phyloP scores from a whole-genome alignment of 2,329 filamentous ascomycete species.

The Pestalotiopsis fici region DNA sequence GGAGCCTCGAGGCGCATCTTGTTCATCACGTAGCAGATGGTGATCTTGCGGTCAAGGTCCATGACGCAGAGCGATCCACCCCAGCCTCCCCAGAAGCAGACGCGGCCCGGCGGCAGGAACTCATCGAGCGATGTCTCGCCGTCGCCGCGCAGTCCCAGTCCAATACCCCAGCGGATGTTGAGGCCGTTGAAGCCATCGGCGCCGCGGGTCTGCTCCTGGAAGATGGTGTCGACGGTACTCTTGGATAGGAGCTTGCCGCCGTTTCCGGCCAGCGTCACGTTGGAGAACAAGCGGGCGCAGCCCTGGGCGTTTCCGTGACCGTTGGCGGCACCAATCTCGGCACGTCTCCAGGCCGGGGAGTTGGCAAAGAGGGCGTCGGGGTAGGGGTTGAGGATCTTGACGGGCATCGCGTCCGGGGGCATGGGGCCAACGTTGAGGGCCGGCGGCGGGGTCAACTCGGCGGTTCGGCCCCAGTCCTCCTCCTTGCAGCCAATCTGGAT shows the following conservation, averaged over 20 bases:
- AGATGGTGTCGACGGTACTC: constrained; percentile 42
- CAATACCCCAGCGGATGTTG: constrained; percentile 40
- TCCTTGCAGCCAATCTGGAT: constrained; percentile 45
- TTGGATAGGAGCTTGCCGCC: constrained; percentile 33
- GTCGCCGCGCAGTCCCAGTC: constrained; percentile 34
- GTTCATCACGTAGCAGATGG: constrained; percentile 23
- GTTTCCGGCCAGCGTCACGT: constrained; percentile 53
- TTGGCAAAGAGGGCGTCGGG: constrained; percentile 19
- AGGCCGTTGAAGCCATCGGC: constrained; percentile 36
- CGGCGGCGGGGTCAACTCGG: constrained; percentile 29
- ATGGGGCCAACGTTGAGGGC: constrained; percentile 4
- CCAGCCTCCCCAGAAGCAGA: constrained; percentile 23
- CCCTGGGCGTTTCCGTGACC: constrained; percentile 46
- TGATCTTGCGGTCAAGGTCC: constrained; percentile 20
- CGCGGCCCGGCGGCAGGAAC: constrained; percentile 32
- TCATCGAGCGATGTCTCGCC: constrained; percentile 20
- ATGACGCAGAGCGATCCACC: constrained; percentile 21
- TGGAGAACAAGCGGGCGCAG: constrained; percentile 40
- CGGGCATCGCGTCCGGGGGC: constrained; percentile 16
- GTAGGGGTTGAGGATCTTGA: constrained; percentile 30
- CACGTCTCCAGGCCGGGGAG: constrained; percentile 33
- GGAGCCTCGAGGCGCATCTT: constrained; percentile 9
- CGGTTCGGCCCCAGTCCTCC: constrained; percentile 39
- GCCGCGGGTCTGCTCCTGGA: constrained; percentile 42
- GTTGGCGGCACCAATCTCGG: constrained; percentile 42